phyloP scores from a whole-genome alignment of 257 asterid species.

The Echium plantagineum region DNA sequence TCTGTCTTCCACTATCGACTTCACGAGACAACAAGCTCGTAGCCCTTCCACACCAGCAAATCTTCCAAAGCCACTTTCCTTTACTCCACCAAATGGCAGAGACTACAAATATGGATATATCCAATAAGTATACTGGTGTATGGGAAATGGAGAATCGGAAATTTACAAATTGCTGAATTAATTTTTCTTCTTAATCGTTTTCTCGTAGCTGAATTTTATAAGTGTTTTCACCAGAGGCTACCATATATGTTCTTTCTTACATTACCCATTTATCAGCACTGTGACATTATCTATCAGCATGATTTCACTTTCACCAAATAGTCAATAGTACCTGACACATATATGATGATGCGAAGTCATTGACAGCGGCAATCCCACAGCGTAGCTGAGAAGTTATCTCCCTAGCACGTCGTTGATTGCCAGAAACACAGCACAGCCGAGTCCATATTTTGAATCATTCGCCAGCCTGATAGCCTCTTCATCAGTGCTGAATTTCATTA shows the following conservation, averaged over 20 bases:
- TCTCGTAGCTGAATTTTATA: too few relatives aligned
- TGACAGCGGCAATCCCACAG: slow-evolving; percentile 84
- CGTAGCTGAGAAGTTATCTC: slow-evolving; percentile 68
- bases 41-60: slow-evolving; percentile 93
- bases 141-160: neutral
- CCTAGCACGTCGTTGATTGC: slow-evolving; percentile 80
- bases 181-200: too few relatives aligned
- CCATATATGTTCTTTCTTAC: neutral
- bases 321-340: slow-evolving; percentile 81
- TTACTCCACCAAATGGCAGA: slow-evolving; percentile 95
- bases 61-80: slow-evolving; percentile 97
- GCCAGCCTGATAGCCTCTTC: slow-evolving; percentile 84
- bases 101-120: slow-evolving; percentile 34
- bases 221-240: too few relatives aligned
- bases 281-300: neutral
- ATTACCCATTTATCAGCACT: neutral
- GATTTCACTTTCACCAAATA: neutral
- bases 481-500: slow-evolving; percentile 82
- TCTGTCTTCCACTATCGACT: slow-evolving; percentile 87
- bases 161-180: neutral
- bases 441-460: slow-evolving; percentile 90
- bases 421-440: slow-evolving; percentile 97
- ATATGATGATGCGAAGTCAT: slow-evolving; percentile 85
- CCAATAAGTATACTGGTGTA: neutral
- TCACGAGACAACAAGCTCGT: slow-evolving; percentile 93